Conservation (phyloP, 2,329 filamentous ascomycete species). For the Trichoderma simmonsii region DNA sequence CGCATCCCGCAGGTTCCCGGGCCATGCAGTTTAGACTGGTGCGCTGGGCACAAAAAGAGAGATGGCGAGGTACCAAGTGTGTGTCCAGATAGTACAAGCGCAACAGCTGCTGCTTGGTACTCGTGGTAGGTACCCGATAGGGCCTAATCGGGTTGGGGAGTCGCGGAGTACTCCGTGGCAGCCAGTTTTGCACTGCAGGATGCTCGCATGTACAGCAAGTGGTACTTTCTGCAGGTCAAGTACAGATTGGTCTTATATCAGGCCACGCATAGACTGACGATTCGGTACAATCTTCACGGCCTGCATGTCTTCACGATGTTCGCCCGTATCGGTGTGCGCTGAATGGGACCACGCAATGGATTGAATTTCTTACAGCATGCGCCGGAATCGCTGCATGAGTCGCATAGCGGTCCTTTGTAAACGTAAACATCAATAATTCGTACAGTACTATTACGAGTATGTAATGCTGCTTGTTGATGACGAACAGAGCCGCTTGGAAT, state of each 20-base stretch:
- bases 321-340: constrained; percentile 17
- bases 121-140: background rate
- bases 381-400: background rate
- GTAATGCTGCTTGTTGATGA: background rate
- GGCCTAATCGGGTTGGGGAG: background rate
- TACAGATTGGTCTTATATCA: background rate
- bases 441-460: background rate
- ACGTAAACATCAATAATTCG: background rate
- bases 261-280: constrained; percentile 5
- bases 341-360: constrained; percentile 23
- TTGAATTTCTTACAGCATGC: background rate
- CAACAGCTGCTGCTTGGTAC: too few relatives aligned
- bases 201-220: background rate
- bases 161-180: background rate
- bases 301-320: background rate
- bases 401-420: background rate
- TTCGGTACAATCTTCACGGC: background rate
- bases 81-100: background rate
- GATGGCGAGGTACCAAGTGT: background rate
- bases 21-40: constrained; percentile 3
- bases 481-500: background rate
- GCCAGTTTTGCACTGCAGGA: background rate
- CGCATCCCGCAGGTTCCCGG: constrained; percentile 5
- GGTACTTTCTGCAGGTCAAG: background rate
- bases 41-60: background rate